Conservation (phyloP, 2,329 filamentous ascomycete species). For the Arachnomyces sp. region DNA sequence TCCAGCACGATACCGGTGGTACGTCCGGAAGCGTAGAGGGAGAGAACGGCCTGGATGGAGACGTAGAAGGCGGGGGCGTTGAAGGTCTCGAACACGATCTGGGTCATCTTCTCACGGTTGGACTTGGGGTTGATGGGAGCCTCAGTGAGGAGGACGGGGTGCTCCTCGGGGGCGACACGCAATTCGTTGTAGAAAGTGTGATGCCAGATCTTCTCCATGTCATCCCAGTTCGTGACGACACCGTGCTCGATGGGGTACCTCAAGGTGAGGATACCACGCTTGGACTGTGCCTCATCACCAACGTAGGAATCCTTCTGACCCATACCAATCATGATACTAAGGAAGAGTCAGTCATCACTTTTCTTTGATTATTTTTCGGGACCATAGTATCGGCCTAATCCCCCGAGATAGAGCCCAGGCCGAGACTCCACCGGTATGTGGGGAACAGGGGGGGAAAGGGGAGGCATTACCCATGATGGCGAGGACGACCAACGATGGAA, state of each 20-base stretch:
- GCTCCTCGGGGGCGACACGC: slow-evolving; percentile 99
- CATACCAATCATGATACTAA: slow-evolving; percentile 99
- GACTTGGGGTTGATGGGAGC: slow-evolving; percentile 99
- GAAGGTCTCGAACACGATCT: slow-evolving; percentile 99
- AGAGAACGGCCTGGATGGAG: slow-evolving; percentile 98
- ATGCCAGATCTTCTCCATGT: slow-evolving; percentile 99
- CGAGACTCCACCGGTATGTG: slow-evolving; percentile 1
- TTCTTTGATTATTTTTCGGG: slow-evolving; percentile 1
- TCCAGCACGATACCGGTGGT: slow-evolving; percentile 99
- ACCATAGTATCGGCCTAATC: no score
- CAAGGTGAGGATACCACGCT: slow-evolving; percentile 99
- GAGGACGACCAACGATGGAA: slow-evolving; percentile 98
- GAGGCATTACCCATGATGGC: slow-evolving; percentile 88
- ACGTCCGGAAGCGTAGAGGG: slow-evolving; percentile 99
- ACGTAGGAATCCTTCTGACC: slow-evolving; percentile 99
- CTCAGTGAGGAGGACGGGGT: slow-evolving; percentile 98
- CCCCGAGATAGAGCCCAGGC: slow-evolving; percentile 2
- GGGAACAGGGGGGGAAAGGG: slow-evolving; percentile 8
- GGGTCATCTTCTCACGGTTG: slow-evolving; percentile 99
- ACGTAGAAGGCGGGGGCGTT: slow-evolving; percentile 99
- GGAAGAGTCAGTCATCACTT: slow-evolving; percentile 26
- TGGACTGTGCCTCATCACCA: slow-evolving; percentile 99
- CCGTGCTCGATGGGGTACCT: slow-evolving; percentile 99
- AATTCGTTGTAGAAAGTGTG: slow-evolving; percentile 99
- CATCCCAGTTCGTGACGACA: slow-evolving; percentile 99